Percentiles rank a stretch among this genome's conserved stretches.
phyloP scores from a whole-genome alignment of 257 asterid species.

The Ophiorrhiza pumila region DNA sequence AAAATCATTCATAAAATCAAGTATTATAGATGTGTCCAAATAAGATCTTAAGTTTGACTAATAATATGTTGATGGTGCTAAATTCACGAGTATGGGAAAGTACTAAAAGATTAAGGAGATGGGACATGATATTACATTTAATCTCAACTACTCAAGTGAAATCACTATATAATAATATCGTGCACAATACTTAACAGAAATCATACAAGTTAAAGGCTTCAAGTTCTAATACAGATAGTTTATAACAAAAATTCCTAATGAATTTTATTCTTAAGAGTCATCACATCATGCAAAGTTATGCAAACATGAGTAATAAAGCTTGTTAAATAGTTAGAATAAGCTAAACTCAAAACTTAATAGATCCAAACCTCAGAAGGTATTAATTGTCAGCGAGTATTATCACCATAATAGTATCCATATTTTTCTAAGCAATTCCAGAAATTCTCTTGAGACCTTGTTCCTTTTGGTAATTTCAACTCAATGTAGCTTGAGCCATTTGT shows the following conservation, averaged over 20 bases:
- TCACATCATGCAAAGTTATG: neutral
- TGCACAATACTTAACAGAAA: neutral
- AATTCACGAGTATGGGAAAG: neutral
- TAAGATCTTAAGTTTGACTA: neutral
- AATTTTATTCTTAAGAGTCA: neutral
- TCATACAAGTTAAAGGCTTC: neutral
- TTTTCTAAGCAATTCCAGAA: conserved; percentile 69
- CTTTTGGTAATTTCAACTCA: conserved; percentile 71
- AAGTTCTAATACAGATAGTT: neutral
- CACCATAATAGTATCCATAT: conserved; percentile 80
- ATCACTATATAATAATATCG: neutral
- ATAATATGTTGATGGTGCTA: neutral
- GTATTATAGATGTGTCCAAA: neutral
- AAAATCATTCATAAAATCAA: too few relatives aligned
- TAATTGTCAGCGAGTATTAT: conserved; percentile 51
- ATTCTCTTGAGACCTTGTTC: conserved; percentile 34
- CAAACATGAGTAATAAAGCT: neutral
- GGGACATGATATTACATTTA: too few relatives aligned
- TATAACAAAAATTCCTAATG: neutral
- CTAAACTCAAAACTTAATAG: neutral
- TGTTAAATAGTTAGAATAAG: neutral
- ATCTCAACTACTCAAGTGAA: neutral
- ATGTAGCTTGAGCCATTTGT: conserved; percentile 73
- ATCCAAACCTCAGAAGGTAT: conserved; percentile 83
- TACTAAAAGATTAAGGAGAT: neutral